A percentile compares a stretch with the other conserved stretches of the same genome.
These are phyloP conservation scores for Solanum habrochaites DNA, from an alignment of 257 asterid species.

Conservation along the genomic window DNA sequence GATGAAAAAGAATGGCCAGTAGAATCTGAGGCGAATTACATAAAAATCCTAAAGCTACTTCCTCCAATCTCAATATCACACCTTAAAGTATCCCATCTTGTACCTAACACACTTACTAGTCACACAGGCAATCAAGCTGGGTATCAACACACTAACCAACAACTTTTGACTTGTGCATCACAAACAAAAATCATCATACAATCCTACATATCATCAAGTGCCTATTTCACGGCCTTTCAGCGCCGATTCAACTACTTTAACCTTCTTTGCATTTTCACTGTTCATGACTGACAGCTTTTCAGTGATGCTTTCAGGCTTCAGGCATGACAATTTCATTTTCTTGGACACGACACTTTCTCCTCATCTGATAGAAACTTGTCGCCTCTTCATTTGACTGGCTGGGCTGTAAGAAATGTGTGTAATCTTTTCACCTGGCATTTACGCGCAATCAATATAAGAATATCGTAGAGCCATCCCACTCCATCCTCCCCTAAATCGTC, in stretches of 20 bases:
- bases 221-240: conserved; percentile 33
- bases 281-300: conserved; percentile 58
- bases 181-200: not conserved
- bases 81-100: too few relatives aligned
- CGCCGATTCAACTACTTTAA: conserved; percentile 62
- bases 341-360: conserved; percentile 19
- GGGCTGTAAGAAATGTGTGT: conserved; percentile 24
- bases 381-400: conserved; percentile 19
- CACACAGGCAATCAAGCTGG: too few relatives aligned
- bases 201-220: not conserved
- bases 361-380: conserved; percentile 17
- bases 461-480: conserved; percentile 67
- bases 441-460: conserved; percentile 69
- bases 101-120: not conserved
- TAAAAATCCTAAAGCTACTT: not conserved
- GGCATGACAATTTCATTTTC: conserved; percentile 48
- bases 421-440: conserved; percentile 47
- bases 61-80: not conserved
- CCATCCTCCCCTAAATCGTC: conserved; percentile 69
- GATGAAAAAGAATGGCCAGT: not conserved
- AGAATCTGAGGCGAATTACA: not conserved
- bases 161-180: not conserved
- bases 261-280: conserved; percentile 54
- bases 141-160: not conserved
- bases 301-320: conserved; percentile 51